Evolutionary conservation across 345 rosid genomes (phyloP).

Genomic region (Cardamine occulta): DNA sequence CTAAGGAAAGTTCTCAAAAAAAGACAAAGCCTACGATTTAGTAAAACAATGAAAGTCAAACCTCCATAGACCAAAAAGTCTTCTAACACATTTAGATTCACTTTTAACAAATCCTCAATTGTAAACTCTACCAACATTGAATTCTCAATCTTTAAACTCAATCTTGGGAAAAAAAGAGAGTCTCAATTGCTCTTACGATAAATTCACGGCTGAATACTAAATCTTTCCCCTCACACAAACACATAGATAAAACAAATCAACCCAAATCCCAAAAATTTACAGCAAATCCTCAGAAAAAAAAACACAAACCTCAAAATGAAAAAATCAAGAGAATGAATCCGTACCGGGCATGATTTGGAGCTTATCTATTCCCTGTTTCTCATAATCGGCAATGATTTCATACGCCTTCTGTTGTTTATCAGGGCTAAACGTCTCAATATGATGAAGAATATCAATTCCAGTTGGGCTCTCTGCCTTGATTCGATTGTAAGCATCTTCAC

Average conservation of each 20-base stretch:
- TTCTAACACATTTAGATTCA: constrained; percentile 5
- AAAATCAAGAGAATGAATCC: constrained; percentile 6
- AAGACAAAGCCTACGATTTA: neutral
- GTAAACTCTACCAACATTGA: constrained; percentile 18
- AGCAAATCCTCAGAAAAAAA: constrained; percentile 14
- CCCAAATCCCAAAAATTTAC: constrained; percentile 1
- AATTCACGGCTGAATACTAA: neutral
- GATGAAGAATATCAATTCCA: constrained; percentile 85
- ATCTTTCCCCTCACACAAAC: neutral
- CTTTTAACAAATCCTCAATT: neutral
- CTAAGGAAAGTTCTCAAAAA: neutral
- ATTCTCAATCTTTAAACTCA: neutral
- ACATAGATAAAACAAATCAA: neutral
- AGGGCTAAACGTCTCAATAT: constrained; percentile 71
- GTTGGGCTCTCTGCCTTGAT: constrained; percentile 67
- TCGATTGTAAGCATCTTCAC: constrained; percentile 71
- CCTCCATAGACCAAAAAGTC: constrained; percentile 17
- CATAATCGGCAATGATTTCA: constrained; percentile 69
- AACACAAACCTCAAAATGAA: neutral
- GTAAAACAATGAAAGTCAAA: constrained; percentile 2
- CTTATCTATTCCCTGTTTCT: constrained; percentile 74
- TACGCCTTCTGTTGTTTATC: constrained; percentile 64
- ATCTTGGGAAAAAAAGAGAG: too few relatives aligned
- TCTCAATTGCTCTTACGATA: neutral
- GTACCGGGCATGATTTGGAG: constrained; percentile 95